phyloP scores from a whole-genome alignment of 1,139 yeast species.

The Lodderomyces orthopsilosis region DNA sequence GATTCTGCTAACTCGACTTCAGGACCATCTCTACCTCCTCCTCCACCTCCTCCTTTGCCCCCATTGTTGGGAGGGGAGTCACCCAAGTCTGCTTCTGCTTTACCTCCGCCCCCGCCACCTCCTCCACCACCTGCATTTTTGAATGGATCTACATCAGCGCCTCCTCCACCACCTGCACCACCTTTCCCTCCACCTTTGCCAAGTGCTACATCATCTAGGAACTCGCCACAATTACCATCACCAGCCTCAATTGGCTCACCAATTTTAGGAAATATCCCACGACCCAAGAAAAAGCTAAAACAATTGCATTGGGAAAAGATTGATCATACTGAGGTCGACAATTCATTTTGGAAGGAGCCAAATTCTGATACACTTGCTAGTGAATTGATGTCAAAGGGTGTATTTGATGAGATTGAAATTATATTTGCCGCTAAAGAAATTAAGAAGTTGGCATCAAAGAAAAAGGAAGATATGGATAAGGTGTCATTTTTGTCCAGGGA shows the following conservation, averaged over 20 bases:
- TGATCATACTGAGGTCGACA: conserved; percentile 48
- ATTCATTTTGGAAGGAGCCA: conserved; percentile 62
- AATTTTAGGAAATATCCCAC: conserved; percentile 60
- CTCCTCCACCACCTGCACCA: conserved; percentile 19
- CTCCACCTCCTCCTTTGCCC: conserved; percentile 24
- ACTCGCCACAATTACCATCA: conserved; percentile 20
- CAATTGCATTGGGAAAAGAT: conserved; percentile 85
- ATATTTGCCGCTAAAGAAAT: conserved; percentile 81
- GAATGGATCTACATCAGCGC: conserved; percentile 18
- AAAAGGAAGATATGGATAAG: conserved; percentile 50
- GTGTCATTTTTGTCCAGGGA: conserved; percentile 65
- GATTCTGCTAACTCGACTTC: background rate
- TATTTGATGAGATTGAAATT: conserved; percentile 70
- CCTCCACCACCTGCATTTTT: conserved; percentile 20
- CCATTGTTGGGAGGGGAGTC: conserved; percentile 13
- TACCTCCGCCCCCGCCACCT: conserved; percentile 35
- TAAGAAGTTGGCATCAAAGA: conserved; percentile 49
- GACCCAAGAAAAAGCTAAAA: conserved; percentile 75
- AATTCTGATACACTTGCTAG: conserved; percentile 47
- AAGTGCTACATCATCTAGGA: conserved; percentile 25
- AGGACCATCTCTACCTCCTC: conserved; percentile 22
- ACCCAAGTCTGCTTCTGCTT: conserved; percentile 26
- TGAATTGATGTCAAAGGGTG: conserved; percentile 63
- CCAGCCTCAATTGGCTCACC: conserved; percentile 26
- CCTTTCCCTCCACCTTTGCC: conserved; percentile 26